Evolutionary conservation across 2,329 filamentous ascomycete genomes (phyloP).

Genomic region (Colletotrichum incanum): DNA sequence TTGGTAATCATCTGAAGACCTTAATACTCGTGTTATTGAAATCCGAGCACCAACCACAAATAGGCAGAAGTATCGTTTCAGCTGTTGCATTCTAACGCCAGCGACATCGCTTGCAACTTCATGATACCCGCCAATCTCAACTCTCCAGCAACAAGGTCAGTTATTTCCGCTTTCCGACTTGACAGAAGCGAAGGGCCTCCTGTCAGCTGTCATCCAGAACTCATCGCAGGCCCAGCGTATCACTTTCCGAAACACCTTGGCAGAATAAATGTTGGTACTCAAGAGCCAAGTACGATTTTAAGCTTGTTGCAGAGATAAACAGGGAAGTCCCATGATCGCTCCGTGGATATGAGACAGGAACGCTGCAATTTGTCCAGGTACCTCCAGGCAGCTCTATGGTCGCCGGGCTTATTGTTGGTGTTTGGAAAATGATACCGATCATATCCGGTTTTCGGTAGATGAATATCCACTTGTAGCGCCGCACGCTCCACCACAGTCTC

Average conservation of each 20-base stretch:
- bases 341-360: constrained; percentile 15
- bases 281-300: constrained; percentile 26
- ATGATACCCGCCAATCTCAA: neutral
- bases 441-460: constrained; percentile 35
- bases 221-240: constrained; percentile 13
- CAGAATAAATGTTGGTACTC: neutral
- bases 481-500: constrained; percentile 13
- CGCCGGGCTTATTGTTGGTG: neutral
- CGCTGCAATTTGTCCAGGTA: neutral
- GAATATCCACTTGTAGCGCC: constrained; percentile 4
- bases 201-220: constrained; percentile 40
- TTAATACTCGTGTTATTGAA: constrained; percentile 3
- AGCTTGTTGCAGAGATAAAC: constrained; percentile 18
- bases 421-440: constrained; percentile 12
- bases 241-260: constrained; percentile 26
- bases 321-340: constrained; percentile 1
- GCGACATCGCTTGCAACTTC: neutral
- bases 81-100: neutral
- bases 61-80: constrained; percentile 20
- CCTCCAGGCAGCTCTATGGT: neutral
- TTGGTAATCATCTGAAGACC: constrained; percentile 15
- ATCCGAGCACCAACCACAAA: constrained; percentile 3
- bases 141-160: neutral
- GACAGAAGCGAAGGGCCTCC: constrained; percentile 19
- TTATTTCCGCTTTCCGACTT: constrained; percentile 5